These are phyloP conservation scores for Aureobasidium sp. DNA, from an alignment of 2,329 filamentous ascomycete genomes.

Conservation along the genomic window DNA sequence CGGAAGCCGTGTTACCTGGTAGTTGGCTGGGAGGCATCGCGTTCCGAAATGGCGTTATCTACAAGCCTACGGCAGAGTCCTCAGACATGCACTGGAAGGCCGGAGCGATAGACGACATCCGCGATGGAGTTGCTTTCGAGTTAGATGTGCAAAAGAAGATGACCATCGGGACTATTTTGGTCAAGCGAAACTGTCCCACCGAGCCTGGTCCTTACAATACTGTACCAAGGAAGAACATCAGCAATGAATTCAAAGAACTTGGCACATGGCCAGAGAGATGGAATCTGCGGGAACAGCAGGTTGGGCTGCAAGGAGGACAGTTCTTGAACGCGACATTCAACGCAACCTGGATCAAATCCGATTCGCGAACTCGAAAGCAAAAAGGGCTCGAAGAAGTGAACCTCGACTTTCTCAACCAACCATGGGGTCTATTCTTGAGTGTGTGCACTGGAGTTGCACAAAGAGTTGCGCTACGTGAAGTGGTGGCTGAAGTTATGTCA, in stretches of 20 bases:
- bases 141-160: not conserved
- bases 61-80: not conserved
- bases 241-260: not conserved
- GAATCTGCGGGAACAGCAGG: not conserved
- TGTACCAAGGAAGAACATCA: not conserved
- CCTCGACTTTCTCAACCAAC: too few species aligned
- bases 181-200: not conserved
- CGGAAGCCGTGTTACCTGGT: not conserved
- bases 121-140: not conserved
- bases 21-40: not conserved
- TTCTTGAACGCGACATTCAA: not conserved
- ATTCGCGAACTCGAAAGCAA: not conserved
- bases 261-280: not conserved
- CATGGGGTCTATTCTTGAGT: too few species aligned
- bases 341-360: not conserved
- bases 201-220: not conserved
- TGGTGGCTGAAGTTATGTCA: too few species aligned
- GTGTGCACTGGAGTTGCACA: too few species aligned
- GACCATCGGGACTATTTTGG: not conserved
- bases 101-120: not conserved
- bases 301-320: not conserved
- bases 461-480: too few species aligned
- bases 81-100: not conserved
- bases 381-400: too few species aligned
- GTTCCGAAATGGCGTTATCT: not conserved